Conservation (phyloP, 1,284 basidiomycete genomes). For the Polyporus tsugae region DNA sequence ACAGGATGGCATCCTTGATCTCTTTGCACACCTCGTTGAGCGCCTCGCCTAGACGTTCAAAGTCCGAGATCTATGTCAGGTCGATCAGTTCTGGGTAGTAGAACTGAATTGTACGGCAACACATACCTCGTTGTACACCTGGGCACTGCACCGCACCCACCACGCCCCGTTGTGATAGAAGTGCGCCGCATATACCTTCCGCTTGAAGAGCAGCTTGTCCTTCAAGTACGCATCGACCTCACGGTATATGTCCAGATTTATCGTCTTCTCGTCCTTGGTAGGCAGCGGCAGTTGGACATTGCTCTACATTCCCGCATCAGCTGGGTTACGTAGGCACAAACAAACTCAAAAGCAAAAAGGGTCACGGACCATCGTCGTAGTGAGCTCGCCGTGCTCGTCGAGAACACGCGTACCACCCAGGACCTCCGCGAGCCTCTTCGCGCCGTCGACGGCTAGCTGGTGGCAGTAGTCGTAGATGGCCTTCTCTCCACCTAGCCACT, state of each 20-base stretch:
- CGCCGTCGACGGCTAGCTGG: conserved; percentile 77
- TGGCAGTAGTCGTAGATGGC: conserved; percentile 83
- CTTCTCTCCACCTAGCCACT: conserved; percentile 85
- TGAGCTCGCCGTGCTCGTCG: conserved; percentile 66
- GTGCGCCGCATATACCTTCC: conserved; percentile 52
- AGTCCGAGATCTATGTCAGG: conserved; percentile 57
- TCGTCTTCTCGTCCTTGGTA: conserved; percentile 28
- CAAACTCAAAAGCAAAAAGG: background rate
- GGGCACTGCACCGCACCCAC: conserved; percentile 78
- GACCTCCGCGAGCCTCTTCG: conserved; percentile 67
- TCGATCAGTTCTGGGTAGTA: background rate
- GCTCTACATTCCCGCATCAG: conserved; percentile 41
- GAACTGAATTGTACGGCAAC: too few species aligned
- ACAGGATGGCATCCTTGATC: conserved; percentile 30
- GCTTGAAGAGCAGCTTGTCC: conserved; percentile 49
- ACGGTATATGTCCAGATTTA: conserved; percentile 17
- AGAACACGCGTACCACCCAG: conserved; percentile 70
- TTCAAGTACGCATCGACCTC: conserved; percentile 47
- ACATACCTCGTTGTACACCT: conserved; percentile 71
- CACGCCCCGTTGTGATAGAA: conserved; percentile 69
- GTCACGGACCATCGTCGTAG: conserved; percentile 73
- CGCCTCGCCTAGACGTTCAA: conserved; percentile 42
- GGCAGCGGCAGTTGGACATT: conserved; percentile 41
- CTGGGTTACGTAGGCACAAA: background rate
- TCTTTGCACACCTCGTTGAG: conserved; percentile 36